Evolutionary conservation across 345 rosid genomes (phyloP), one percentile per base, ranked within the genome.

Genomic region (Mallotus nudiflorus): DNA sequence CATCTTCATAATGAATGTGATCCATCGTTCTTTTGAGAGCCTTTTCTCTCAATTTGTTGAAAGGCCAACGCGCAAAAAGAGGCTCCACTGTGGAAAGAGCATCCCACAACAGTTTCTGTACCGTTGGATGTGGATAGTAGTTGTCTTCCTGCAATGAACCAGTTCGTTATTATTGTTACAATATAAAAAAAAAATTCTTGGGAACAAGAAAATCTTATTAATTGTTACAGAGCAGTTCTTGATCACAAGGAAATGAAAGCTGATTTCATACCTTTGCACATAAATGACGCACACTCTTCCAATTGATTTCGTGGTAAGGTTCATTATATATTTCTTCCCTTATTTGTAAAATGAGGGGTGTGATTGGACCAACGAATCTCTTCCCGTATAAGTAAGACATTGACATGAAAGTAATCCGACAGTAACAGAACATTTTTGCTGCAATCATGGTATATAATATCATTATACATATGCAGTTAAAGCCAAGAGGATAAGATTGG

Each of bases 1-100:
- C 77, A 35, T 80, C 83, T 80, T 80, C 83, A 60, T 71, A 71
- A 19, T 71, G 74, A 10, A 72, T 72, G 51, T 72, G 70, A 19
- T 72, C 51, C 70, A 72, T 72, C 14, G 75, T 72, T 9, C 15
- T 39, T 22, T 72, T 27, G 20, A 72, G 65, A 65, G 70, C 65
- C 35, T 35, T 72, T 16, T 62, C 35, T 62, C 66, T 42, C 22
- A 62, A 24, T 42, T 62, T 62, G 35, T 62, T 62, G 4, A 54
- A 25, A 11, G 58, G 58, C 58, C 58, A 54, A 24, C 58, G 28
- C 24, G 31, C 0, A 0, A 54, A 9, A 24, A 54, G 29, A 24
- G 58, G 58, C 58, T 54, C 58, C 6, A 54, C 10, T 0, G 4
- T 54, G 16, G 24, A 54, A 1, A 24, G 24, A 11, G 33, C 28